phyloP scores from a whole-genome alignment of 1,139 yeast genomes.

The Pichia sp. region DNA sequence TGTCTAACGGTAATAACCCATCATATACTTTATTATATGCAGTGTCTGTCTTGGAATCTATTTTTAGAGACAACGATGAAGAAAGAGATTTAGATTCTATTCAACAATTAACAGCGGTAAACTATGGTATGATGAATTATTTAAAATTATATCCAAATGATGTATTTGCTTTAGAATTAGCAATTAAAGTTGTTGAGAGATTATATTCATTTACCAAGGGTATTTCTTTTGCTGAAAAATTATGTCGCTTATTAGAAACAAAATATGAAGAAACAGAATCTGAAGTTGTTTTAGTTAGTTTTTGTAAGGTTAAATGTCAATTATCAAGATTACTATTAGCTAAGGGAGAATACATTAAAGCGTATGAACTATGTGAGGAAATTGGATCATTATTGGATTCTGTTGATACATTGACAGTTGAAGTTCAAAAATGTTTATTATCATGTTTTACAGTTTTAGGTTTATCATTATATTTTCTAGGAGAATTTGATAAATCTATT shows the following conservation, averaged over 20 bases:
- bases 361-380: slow-evolving; percentile 56
- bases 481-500: slow-evolving; percentile 58
- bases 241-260: slow-evolving; percentile 48
- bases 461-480: slow-evolving; percentile 55
- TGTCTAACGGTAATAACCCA: slow-evolving; percentile 71
- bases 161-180: slow-evolving; percentile 53
- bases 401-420: slow-evolving; percentile 33
- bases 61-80: slow-evolving; percentile 36
- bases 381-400: slow-evolving; percentile 46
- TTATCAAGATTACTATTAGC: slow-evolving; percentile 68
- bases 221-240: slow-evolving; percentile 38
- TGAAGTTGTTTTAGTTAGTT: slow-evolving; percentile 37
- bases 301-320: slow-evolving; percentile 58
- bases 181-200: slow-evolving; percentile 61
- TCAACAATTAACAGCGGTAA: slow-evolving; percentile 62
- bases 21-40: slow-evolving; percentile 70
- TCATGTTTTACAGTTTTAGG: slow-evolving; percentile 70
- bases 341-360: slow-evolving; percentile 42
- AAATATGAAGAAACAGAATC: slow-evolving; percentile 46
- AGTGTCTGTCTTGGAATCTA: slow-evolving; percentile 43
- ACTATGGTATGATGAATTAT: slow-evolving; percentile 67
- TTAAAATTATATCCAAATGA: slow-evolving; percentile 63
- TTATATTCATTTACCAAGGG: slow-evolving; percentile 56
- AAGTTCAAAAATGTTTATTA: slow-evolving; percentile 33
- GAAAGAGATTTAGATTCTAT: slow-evolving; percentile 47